Base-by-base conservation (phyloP, 257 asterid species). In the Avicennia marina region DNA sequence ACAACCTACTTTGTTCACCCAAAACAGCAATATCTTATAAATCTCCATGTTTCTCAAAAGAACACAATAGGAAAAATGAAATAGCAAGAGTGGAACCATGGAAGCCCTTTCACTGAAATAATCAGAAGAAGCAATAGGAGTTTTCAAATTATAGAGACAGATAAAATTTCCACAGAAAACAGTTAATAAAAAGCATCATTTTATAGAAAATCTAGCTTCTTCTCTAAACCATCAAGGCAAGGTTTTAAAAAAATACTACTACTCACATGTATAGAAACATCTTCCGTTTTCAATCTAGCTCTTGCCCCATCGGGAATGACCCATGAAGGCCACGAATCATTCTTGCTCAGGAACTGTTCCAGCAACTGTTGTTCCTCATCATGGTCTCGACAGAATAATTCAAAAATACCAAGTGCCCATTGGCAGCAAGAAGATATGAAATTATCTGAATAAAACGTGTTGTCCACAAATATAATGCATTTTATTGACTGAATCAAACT, bases 331-430 rank as follows among this genome's bases (percentile, higher is more conserved):
- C 96, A 89, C 26, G 22, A 68, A 46, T 79, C 90, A 71, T 64
- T 79, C 78, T 70, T 69, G 65, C 75, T 68, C 46, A 93, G 75
- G 6, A 93, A 63, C 65, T 70, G 75, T 58, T 86, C 94, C 72
- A 93, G 76, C 67, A 93, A 72, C 69, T 75, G 74, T 64, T 89
- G 99, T 70, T 80, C 83, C 82, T 86, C 96, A 62, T 72, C 58
- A 68, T 89, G 80, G 71, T 93, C 82, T 41, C 60, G 58, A 66
- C 90, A 84, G 63, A 86, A 65, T 69, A 56, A 11, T 51, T 78
- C 83, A 80, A 85, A 68, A 62, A 86, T 75, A 57, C 77, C 86
- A 44, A 75, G 73, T 67, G 76, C 63, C 94, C 94, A 86, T 25
- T 56, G 82, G 80, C 89, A 86, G 84, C 90, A 85, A 24, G 78